Conservation (phyloP, 768 basidiomycete species). For the Kwoniella pini region DNA sequence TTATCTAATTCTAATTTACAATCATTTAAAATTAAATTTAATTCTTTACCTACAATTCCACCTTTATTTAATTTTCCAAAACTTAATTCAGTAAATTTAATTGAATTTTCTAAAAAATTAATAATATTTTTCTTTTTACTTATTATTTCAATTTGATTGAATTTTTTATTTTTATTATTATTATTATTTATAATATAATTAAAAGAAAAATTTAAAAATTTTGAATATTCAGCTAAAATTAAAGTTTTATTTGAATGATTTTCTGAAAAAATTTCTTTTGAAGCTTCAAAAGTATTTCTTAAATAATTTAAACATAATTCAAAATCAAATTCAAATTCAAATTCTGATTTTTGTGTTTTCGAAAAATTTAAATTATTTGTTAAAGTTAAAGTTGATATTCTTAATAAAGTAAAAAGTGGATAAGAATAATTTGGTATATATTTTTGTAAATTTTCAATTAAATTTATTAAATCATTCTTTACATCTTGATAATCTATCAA, state of each 20-base stretch:
- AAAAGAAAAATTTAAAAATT: slow-evolving; percentile 61
- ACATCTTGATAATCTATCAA: neutral
- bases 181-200: too few species aligned
- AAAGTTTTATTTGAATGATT: slow-evolving; percentile 79
- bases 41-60: neutral
- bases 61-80: neutral
- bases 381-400: slow-evolving; percentile 72
- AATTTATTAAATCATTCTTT: slow-evolving; percentile 46
- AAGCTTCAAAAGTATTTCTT: too few species aligned
- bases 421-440: slow-evolving; percentile 68
- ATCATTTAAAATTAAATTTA: neutral
- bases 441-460: slow-evolving; percentile 66
- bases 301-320: too few species aligned
- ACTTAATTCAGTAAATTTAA: neutral
- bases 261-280: slow-evolving; percentile 60
- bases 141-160: neutral
- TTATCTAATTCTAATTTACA: neutral
- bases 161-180: too few species aligned
- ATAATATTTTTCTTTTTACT: neutral
- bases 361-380: slow-evolving; percentile 53
- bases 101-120: neutral
- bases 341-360: slow-evolving; percentile 16
- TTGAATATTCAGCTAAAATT: slow-evolving; percentile 75
- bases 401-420: slow-evolving; percentile 72
- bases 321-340: slow-evolving; percentile 58